These are phyloP conservation scores for Lachnellula subtilissima DNA, from an alignment of 2,329 filamentous ascomycete genomes.

Conservation along the genomic window DNA sequence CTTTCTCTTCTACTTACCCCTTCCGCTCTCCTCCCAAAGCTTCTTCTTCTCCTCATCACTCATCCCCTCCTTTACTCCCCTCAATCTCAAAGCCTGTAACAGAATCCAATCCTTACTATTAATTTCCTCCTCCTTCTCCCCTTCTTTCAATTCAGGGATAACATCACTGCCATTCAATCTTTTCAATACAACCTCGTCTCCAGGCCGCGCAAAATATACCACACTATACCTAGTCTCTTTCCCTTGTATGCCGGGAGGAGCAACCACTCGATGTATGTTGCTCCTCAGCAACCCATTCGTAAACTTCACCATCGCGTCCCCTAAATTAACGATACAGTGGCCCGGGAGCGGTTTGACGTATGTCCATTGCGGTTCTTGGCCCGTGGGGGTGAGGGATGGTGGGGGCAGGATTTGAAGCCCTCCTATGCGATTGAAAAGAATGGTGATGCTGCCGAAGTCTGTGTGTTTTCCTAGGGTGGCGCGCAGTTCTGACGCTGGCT, in stretches of 20 bases:
- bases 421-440: constrained; percentile 37
- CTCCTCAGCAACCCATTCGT: constrained; percentile 31
- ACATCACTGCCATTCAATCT: constrained; percentile 21
- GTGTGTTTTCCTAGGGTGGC: constrained; percentile 32
- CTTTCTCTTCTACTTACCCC: constrained; percentile 5
- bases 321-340: constrained; percentile 35
- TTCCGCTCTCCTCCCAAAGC: constrained; percentile 18
- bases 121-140: constrained; percentile 17
- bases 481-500: constrained; percentile 20
- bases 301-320: constrained; percentile 35
- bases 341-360: constrained; percentile 34
- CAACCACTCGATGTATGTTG: constrained; percentile 33
- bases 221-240: constrained; percentile 41
- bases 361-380: constrained; percentile 26
- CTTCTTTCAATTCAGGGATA: constrained; percentile 17
- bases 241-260: constrained; percentile 28
- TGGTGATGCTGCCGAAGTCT: constrained; percentile 36
- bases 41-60: constrained; percentile 17
- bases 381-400: constrained; percentile 14
- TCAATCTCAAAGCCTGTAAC: constrained; percentile 21
- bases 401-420: constrained; percentile 36
- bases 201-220: constrained; percentile 50
- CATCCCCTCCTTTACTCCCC: constrained; percentile 6
- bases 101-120: constrained; percentile 24
- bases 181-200: constrained; percentile 37